A percentile compares a stretch with the other conserved stretches of the same genome.
These are phyloP conservation scores for Rubia peregrina DNA, from an alignment of 305 asterid species.

Conservation along the genomic window DNA sequence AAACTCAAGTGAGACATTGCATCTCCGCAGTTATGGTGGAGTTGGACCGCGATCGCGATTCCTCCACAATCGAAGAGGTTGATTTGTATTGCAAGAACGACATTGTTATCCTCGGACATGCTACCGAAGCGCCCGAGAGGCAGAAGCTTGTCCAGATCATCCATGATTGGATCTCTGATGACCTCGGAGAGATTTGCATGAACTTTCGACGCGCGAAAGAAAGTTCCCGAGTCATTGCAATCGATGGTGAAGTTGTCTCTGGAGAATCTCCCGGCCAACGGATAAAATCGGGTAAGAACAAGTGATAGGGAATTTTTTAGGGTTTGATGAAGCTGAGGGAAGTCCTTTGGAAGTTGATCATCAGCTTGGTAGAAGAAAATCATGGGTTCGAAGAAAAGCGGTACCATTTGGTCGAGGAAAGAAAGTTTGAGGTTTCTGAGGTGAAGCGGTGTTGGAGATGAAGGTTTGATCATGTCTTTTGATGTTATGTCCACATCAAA, in stretches of 20 bases:
- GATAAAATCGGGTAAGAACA: slow-evolving; percentile 8
- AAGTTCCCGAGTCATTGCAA: slow-evolving; percentile 29
- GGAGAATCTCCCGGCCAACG: slow-evolving; percentile 19
- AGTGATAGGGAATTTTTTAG: slow-evolving; percentile 27
- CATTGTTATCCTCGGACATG: neutral
- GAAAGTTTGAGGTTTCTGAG: slow-evolving; percentile 1
- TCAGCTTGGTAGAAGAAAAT: neutral
- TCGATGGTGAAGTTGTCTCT: slow-evolving; percentile 11
- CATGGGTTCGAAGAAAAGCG: neutral
- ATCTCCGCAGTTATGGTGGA: slow-evolving; percentile 30
- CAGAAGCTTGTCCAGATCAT: slow-evolving; percentile 14
- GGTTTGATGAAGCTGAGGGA: neutral
- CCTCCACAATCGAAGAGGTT: slow-evolving; percentile 34
- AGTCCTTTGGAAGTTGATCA: neutral
- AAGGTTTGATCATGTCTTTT: neutral
- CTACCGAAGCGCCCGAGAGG: slow-evolving; percentile 10
- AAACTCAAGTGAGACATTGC: slow-evolving; percentile 21
- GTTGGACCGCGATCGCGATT: slow-evolving; percentile 19
- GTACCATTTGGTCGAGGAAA: slow-evolving; percentile 1
- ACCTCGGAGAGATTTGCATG: slow-evolving; percentile 16
- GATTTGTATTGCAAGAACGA: slow-evolving; percentile 17
- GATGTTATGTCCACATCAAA: neutral
- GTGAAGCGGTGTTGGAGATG: neutral
- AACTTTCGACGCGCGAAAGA: slow-evolving; percentile 22
- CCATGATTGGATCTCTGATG: slow-evolving; percentile 19